Conservation (phyloP, 768 basidiomycete species). For the Neoboletus magnificus region DNA sequence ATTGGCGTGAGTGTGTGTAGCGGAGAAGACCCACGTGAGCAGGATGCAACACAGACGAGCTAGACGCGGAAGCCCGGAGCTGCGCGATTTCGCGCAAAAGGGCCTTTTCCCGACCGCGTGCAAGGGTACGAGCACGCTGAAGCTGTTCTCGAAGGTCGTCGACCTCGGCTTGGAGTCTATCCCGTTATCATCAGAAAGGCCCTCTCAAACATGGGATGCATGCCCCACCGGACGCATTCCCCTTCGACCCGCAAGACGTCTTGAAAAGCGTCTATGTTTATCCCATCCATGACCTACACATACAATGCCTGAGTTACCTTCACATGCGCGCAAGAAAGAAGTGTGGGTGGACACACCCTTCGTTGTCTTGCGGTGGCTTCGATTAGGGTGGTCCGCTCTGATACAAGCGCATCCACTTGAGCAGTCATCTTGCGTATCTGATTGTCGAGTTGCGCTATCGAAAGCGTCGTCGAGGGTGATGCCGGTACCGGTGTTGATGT, state of each 20-base stretch:
- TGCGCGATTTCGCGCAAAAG: constrained; percentile 32
- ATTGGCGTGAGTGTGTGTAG: neutral
- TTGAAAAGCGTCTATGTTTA: constrained; percentile 19
- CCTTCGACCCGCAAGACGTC: constrained; percentile 30
- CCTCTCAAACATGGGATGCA: neutral
- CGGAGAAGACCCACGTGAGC: constrained; percentile 1
- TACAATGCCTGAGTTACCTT: neutral
- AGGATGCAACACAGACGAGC: neutral
- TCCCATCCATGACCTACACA: constrained; percentile 16
- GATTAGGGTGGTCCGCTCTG: constrained; percentile 35
- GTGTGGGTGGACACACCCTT: constrained; percentile 17
- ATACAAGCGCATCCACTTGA: constrained; percentile 36
- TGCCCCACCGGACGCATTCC: constrained; percentile 36
- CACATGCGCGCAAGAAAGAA: neutral
- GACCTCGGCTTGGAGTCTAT: constrained; percentile 33
- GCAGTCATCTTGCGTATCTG: constrained; percentile 36
- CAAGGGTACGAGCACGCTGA: constrained; percentile 17
- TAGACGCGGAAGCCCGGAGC: constrained; percentile 7
- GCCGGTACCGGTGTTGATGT: neutral
- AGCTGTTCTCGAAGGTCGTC: constrained; percentile 32
- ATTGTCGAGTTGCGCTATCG: constrained; percentile 33
- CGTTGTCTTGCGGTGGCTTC: constrained; percentile 20
- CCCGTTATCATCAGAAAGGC: neutral
- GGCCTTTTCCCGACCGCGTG: constrained; percentile 32
- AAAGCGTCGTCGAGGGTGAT: constrained; percentile 10